Base-by-base conservation (phyloP, 179 eudicot genomes). In the Spinacia oleracea region DNA sequence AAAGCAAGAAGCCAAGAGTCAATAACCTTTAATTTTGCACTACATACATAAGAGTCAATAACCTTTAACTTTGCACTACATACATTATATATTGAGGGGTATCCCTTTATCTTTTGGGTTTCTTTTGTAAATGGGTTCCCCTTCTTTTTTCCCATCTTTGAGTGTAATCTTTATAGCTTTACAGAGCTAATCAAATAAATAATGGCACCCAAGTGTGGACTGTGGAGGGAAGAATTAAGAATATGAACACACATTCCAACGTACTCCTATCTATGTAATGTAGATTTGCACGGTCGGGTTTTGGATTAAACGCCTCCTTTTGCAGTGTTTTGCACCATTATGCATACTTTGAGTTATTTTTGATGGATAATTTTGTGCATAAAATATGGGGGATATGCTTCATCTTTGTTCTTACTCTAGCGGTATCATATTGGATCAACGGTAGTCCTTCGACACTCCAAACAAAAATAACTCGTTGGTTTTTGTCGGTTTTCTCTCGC, bases 231-330 rank as follows among this genome's bases (percentile, higher is more conserved):
- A 55, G 50, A 15, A 23, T 25, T n/a, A n/a, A 66, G 69, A 79
- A 73, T 65, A 65, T 74, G 9, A 15, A 23, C n/a, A 73, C 82
- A 58, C 82, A 74, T 43, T 60, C 77, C 77, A 35, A 79, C 38
- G 68, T 9, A n/a, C 72, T 10, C 16, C 18, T 0, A 10, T 6
- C 6, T 21, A 70, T n/a, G 23, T 18, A 20, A 34, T 34, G 9
- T 73, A 50, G 82, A 79, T 79, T 73, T 79, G 68, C 78, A 73
- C 69, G 81, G 78, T 79, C 78, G 73, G 73, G 9, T 60, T 79
- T 74, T 59, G 65, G 23, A 64, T 51, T 25, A 6, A 25, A 66
- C 73, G 40, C 76, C 60, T 32, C 50, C 51, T 51, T 59, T n/a
- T n/a, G n/a, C n/a, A n/a, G n/a, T n/a, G 25, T 21, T 65, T 67